Evolutionary conservation across 495 filamentous ascomycete genomes (phyloP).

Genomic region (Neurospora sp.): DNA sequence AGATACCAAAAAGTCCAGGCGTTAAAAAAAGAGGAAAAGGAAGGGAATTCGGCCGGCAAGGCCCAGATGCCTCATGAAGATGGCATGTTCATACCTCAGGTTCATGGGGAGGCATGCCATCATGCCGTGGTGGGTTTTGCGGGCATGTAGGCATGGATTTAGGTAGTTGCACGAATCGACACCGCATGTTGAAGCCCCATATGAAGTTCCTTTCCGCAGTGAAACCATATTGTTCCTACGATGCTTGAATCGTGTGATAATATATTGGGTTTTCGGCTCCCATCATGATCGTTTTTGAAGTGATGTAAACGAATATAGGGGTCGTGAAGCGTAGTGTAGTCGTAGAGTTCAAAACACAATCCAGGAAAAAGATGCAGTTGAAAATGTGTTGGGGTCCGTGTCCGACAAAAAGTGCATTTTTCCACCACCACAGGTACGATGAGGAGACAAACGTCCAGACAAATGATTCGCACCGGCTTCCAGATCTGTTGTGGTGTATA

Average conservation of each 20-base stretch:
- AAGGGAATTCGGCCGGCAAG: not conserved
- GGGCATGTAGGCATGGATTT: not conserved
- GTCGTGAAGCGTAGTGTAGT: not conserved
- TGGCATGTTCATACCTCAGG: not conserved
- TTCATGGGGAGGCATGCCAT: not conserved
- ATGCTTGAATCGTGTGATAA: not conserved
- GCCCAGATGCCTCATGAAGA: not conserved
- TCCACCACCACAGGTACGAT: not conserved
- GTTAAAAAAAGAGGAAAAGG: not conserved
- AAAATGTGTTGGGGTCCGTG: not conserved
- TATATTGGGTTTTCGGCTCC: rapidly evolving
- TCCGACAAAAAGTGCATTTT: not conserved
- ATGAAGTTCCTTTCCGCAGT: not conserved
- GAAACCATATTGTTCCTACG: not conserved
- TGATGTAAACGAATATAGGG: not conserved
- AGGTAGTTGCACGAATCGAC: not conserved
- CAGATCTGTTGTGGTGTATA: not conserved
- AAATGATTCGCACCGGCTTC: not conserved
- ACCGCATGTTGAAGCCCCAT: not conserved
- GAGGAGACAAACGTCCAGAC: not conserved
- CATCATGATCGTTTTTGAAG: not conserved
- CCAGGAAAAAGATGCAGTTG: not conserved
- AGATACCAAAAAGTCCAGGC: not conserved
- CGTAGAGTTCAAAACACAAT: not conserved
- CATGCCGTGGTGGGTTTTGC: not conserved